Base-by-base conservation (phyloP, 2,329 filamentous ascomycete genomes). In the Plectosphaerella cucumerina region DNA sequence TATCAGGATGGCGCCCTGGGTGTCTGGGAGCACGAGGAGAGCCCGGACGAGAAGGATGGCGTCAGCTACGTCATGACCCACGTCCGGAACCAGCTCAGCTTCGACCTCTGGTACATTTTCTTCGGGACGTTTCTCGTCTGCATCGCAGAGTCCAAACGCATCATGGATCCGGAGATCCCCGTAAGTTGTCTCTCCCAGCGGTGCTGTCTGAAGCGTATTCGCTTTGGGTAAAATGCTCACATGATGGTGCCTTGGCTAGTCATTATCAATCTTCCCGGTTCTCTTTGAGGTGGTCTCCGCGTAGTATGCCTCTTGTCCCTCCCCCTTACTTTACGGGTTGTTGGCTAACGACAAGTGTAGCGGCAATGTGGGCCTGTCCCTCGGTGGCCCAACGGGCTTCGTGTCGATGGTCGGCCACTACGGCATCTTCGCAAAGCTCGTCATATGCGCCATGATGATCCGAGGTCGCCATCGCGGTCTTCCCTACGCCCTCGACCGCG, bases 1-100 rank as follows among this genome's bases (percentile, higher is more conserved):
- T 85, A 85, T 62, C 81, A 85, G 64, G 82, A 85, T 60, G 73
- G 76, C 44, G 80, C 77, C 47, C 64, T 87, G 5, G 83, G 82
- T 1, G 74, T 85, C 23, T 86, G 84, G 35, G 48, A 14, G 65
- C 17, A 42, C 14, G 39, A 42, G 17, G 64, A 70, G 18, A 15
- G 47, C 5, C 51, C 49, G 10, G 58, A 68, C 31, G 66, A 70
- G 50, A 48, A 57, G 1, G 55, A 61, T 11, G 58, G 61, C 6
- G 50, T 51, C 3, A 53, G 59, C 1, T 70, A 70, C 47, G 49
- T 71, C 5, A 26, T 66, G 31, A 60, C 54, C 4, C 69, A 71
- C 41, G 50, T 71, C 4, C 65, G 61, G 8, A 68, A 71, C 39
- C 69, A 71, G 52, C 62, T 73, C 22, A 66, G 63, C 51, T 71